A percentile compares a stretch with the other conserved stretches of the same genome.
phyloP scores from a whole-genome alignment of 768 basidiomycete genomes.

The Russula vinacea region DNA sequence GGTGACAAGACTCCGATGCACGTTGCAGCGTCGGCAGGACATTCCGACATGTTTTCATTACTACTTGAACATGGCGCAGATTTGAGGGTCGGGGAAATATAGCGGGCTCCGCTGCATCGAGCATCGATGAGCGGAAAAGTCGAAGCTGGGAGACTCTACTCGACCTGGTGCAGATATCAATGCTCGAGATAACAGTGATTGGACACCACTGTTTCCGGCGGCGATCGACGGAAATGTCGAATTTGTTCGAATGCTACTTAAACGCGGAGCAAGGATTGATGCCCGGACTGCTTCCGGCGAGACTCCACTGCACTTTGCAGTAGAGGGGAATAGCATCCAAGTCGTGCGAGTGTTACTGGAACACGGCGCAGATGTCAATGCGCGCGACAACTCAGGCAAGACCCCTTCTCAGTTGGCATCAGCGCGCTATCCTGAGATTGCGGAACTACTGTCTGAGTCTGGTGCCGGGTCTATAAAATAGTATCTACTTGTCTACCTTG shows the following conservation, averaged over 20 bases:
- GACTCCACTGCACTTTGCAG: not conserved
- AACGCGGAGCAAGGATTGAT: not conserved
- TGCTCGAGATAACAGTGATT: not conserved
- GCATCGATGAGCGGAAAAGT: not conserved
- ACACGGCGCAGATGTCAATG: not conserved
- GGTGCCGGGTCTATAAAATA: too few species aligned
- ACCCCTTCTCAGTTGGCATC: too few species aligned
- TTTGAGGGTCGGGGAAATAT: not conserved
- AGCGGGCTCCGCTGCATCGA: not conserved
- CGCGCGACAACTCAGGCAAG: too few species aligned
- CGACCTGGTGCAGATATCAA: not conserved
- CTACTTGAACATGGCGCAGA: not conserved
- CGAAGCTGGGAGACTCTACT: not conserved
- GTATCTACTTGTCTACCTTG: too few species aligned
- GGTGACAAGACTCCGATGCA: not conserved
- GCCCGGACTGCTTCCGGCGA: not conserved
- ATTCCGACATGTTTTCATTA: not conserved
- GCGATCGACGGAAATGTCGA: not conserved
- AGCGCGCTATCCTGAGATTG: too few species aligned
- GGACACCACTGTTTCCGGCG: too few species aligned
- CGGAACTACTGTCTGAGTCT: too few species aligned
- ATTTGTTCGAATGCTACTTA: not conserved
- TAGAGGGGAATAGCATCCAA: not conserved
- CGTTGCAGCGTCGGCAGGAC: not conserved
- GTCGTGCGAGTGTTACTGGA: not conserved